These are phyloP conservation scores for Liquidambar formosana DNA, from an alignment of 164 flowering plant species.

Conservation along the genomic window DNA sequence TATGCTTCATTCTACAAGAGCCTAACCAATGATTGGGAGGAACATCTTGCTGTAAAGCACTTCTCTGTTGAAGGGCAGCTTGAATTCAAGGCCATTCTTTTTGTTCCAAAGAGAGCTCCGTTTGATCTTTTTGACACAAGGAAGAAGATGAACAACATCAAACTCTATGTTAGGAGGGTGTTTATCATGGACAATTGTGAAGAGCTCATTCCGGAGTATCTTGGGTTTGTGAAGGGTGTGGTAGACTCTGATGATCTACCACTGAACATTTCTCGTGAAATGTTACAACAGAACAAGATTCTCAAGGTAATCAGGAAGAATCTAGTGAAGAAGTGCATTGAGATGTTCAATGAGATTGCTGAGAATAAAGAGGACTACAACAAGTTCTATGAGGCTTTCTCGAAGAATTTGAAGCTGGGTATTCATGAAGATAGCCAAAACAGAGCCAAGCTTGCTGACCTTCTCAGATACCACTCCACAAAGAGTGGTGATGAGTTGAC, in stretches of 20 bases:
- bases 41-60: conserved; percentile 56
- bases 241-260: conserved; percentile 69
- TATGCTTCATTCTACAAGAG: conserved; percentile 71
- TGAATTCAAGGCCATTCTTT: conserved; percentile 58
- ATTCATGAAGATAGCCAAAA: conserved; percentile 66
- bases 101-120: conserved; percentile 60
- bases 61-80: conserved; percentile 75
- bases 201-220: conserved; percentile 62
- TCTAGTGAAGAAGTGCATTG: conserved; percentile 72
- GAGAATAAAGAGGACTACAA: conserved; percentile 62
- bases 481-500: conserved; percentile 79
- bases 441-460: conserved; percentile 54
- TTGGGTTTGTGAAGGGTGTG: conserved; percentile 57
- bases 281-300: conserved; percentile 67
- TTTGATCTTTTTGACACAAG: conserved; percentile 62
- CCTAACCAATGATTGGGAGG: conserved; percentile 66
- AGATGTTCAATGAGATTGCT: conserved; percentile 59
- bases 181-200: conserved; percentile 69
- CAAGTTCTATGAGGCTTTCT: conserved; percentile 66
- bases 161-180: conserved; percentile 58
- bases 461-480: conserved; percentile 59
- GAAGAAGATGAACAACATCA: conserved; percentile 67
- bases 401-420: conserved; percentile 67
- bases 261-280: conserved; percentile 69
- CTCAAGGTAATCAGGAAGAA: conserved; percentile 69